phyloP scores from a whole-genome alignment of 176 grass and related monocot species.

The Rhipidocladum racemiflorum region DNA sequence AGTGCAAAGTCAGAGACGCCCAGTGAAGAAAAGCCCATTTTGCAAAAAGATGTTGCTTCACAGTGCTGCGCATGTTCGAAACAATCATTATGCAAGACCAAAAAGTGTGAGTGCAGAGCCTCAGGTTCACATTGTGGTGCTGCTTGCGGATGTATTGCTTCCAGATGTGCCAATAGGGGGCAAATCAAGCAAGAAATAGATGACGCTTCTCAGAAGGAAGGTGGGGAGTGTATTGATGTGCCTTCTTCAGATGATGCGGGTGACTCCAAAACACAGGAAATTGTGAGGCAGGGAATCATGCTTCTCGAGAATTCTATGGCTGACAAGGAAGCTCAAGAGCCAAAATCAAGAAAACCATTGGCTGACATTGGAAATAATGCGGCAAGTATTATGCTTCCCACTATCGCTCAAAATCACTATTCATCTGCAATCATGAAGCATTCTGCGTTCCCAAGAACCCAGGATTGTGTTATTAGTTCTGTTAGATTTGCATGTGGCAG shows the following conservation, averaged over 20 bases:
- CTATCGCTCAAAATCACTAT: background rate
- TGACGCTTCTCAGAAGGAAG: conserved; percentile 11
- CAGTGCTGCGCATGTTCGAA: conserved; percentile 66
- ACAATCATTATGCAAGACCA: conserved; percentile 70
- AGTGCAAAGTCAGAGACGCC: conserved; percentile 36
- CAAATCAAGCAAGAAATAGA: conserved; percentile 28
- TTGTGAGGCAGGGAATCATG: conserved; percentile 47
- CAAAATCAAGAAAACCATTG: conserved; percentile 56
- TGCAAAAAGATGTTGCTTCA: conserved; percentile 10
- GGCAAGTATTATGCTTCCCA: conserved; percentile 30
- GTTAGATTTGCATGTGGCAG: background rate
- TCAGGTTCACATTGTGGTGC: conserved; percentile 41
- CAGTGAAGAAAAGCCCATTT: conserved; percentile 25
- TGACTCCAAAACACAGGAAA: conserved; percentile 34
- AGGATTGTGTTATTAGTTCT: background rate
- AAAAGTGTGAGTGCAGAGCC: conserved; percentile 72
- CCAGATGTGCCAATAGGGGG: conserved; percentile 71
- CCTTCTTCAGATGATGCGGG: conserved; percentile 45
- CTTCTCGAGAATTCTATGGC: conserved; percentile 54
- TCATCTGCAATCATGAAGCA: background rate
- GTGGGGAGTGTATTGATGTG: background rate
- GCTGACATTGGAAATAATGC: conserved; percentile 58
- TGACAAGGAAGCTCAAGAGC: conserved; percentile 35
- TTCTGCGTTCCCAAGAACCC: background rate
- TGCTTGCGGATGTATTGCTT: conserved; percentile 54